Evolutionary conservation across 106 monocot species (phyloP), one percentile per base, ranked within the genome.

Genomic region (Amphibolis antarctica): DNA sequence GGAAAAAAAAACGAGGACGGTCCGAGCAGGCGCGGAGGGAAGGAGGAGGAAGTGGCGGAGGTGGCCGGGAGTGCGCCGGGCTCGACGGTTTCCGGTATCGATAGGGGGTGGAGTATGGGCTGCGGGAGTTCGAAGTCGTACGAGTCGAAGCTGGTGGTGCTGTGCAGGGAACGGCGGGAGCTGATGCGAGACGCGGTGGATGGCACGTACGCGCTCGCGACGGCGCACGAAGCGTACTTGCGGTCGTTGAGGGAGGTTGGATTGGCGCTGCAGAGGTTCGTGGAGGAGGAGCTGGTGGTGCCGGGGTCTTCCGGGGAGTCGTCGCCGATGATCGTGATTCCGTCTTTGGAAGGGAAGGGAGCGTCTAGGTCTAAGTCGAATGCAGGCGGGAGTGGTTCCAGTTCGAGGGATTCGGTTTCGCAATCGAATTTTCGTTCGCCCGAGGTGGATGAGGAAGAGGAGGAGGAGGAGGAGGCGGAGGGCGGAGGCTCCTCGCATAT

Each of bases 221-320:
- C 83, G 5, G 70, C 81, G 21, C 86, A 94, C 73, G 69, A 44
- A 22, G 56, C 83, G 15, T 94, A 94, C 60, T 74, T 84, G 66
- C 72, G 44, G 10, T 67, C 86, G 10, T 72, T 94, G 36, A 12
- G 74, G 44, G 51, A 54, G 31, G 62, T 85, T 53, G 83, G 86
- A 44, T 83, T 73, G 44, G 78, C 83, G n/a, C 75, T 94, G 18
- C 62, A 59, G n/a, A 72, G 77, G 15, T 94, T 89, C 69, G 86
- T 74, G 24, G 23, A n/a, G 5, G 85, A 77, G 53, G 83, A 80
- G 60, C 64, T 82, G 62, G 20, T 24, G 0, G 75, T 55, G 36
- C 18, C 64, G 30, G 42, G 77, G 9, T 29, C 76, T 5, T 53
- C 74, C 14, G 52, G 28, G 14, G 46, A 52, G 19, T 60, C 66